phyloP scores from a whole-genome alignment of 352 stramenopile species.

The Globisporangium iwayamae region DNA sequence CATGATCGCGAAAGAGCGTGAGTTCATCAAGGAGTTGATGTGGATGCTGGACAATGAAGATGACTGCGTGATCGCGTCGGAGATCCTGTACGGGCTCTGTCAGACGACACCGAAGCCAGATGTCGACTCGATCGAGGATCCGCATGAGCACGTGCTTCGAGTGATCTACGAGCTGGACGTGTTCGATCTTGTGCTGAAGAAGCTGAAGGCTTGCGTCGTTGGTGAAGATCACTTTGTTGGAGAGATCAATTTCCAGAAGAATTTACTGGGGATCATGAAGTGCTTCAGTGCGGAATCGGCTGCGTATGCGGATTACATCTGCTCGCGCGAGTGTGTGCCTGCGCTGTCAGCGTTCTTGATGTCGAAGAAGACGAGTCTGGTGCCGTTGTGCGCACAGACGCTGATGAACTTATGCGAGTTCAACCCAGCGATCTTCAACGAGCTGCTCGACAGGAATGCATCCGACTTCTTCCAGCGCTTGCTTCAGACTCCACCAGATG shows the following conservation, averaged over 20 bases:
- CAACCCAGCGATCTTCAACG: slow-evolving; percentile 61
- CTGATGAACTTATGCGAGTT: slow-evolving; percentile 80
- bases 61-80: slow-evolving; percentile 62
- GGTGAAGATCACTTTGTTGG: slow-evolving; percentile 65
- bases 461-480: slow-evolving; percentile 77
- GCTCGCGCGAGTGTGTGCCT: slow-evolving; percentile 41
- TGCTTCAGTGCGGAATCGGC: slow-evolving; percentile 62
- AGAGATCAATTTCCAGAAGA: slow-evolving; percentile 79
- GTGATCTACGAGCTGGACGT: slow-evolving; percentile 57
- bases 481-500: slow-evolving; percentile 70
- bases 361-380: slow-evolving; percentile 59
- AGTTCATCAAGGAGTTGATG: slow-evolving; percentile 70
- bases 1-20: slow-evolving; percentile 43
- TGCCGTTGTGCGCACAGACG: slow-evolving; percentile 61
- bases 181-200: slow-evolving; percentile 61
- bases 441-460: slow-evolving; percentile 56
- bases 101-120: slow-evolving; percentile 38
- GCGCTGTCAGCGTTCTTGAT: slow-evolving; percentile 65
- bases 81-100: slow-evolving; percentile 69
- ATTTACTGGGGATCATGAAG: slow-evolving; percentile 71
- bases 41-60: slow-evolving; percentile 72
- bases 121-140: slow-evolving; percentile 15
- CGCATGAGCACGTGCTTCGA: slow-evolving; percentile 46
- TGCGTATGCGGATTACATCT: slow-evolving; percentile 61
- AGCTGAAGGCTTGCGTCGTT: slow-evolving; percentile 66